phyloP scores from a whole-genome alignment of 2,329 filamentous ascomycete species.

The Blastomyces emzantsi region DNA sequence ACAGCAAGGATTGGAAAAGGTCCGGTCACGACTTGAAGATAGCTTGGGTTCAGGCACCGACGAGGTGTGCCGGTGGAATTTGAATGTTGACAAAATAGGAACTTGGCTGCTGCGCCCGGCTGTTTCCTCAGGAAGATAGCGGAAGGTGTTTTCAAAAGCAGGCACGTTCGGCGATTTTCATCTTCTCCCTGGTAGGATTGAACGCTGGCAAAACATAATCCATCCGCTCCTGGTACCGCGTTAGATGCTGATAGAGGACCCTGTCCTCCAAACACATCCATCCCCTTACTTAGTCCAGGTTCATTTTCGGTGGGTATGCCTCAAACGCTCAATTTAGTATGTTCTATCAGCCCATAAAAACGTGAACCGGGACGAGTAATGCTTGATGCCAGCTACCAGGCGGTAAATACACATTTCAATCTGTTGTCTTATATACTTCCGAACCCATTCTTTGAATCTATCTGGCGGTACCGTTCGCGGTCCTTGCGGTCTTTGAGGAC shows the following conservation, averaged over 20 bases:
- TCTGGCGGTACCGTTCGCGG: constrained; percentile 65
- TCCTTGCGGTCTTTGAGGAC: constrained; percentile 74
- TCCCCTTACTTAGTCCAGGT: background rate
- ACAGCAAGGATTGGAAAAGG: too few relatives aligned
- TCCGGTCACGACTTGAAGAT: background rate
- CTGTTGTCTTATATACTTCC: constrained; percentile 38
- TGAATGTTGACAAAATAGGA: background rate
- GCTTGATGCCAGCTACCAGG: background rate
- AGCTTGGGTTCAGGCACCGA: background rate
- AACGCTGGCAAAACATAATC: background rate
- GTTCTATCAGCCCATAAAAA: background rate
- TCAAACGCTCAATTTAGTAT: background rate
- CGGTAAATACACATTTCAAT: background rate
- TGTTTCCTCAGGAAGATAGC: background rate
- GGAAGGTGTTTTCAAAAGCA: background rate
- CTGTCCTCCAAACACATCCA: background rate
- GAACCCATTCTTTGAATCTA: constrained; percentile 66
- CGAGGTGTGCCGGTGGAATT: background rate
- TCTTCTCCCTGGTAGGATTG: background rate
- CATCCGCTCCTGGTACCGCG: background rate
- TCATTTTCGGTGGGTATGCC: background rate
- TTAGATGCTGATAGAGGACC: background rate
- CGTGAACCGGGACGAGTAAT: background rate
- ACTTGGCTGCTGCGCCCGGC: background rate
- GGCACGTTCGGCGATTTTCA: background rate